A percentile compares a stretch with the other conserved stretches of the same genome.
These are phyloP conservation scores for Apophysomyces elegans DNA, from an alignment of 371 early-diverging fungal genomes.

Conservation along the genomic window DNA sequence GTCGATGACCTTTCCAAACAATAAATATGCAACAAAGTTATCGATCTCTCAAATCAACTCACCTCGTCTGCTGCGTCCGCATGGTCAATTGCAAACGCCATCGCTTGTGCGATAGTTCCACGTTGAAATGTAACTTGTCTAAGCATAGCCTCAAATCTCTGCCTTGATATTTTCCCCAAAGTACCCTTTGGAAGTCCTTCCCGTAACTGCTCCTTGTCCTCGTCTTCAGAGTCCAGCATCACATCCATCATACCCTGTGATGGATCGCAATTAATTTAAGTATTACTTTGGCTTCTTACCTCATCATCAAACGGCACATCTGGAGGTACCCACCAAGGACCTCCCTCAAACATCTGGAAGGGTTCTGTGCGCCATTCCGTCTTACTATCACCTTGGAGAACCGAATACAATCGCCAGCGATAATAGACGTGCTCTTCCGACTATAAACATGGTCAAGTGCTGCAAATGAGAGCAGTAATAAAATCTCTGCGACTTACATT, in stretches of 20 bases:
- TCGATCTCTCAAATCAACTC: conserved; percentile 23
- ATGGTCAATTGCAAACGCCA: conserved; percentile 89
- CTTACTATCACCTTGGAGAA: conserved; percentile 85
- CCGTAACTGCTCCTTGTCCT: conserved; percentile 50
- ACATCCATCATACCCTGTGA: conserved; percentile 37
- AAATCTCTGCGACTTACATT: conserved; percentile 50
- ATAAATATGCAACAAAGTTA: too few relatives aligned
- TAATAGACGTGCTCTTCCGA: conserved; percentile 87
- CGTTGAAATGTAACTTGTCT: conserved; percentile 62
- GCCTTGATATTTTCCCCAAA: conserved; percentile 64
- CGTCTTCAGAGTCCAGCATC: conserved; percentile 55
- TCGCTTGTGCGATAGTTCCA: conserved; percentile 76
- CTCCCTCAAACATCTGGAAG: conserved; percentile 88
- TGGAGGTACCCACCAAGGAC: conserved; percentile 89
- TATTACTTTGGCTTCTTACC: conserved; percentile 28
- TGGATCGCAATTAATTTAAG: background rate
- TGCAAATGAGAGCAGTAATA: background rate
- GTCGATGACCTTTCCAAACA: conserved; percentile 59
- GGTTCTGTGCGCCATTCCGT: conserved; percentile 77
- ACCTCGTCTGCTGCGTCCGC: conserved; percentile 83
- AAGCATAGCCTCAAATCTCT: conserved; percentile 61
- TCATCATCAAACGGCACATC: conserved; percentile 74
- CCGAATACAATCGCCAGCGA: conserved; percentile 89
- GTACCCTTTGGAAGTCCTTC: conserved; percentile 56
- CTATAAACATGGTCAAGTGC: conserved; percentile 29